These are phyloP conservation scores for Solanum peruvianum DNA, from an alignment of 257 asterid genomes.

Conservation along the genomic window DNA sequence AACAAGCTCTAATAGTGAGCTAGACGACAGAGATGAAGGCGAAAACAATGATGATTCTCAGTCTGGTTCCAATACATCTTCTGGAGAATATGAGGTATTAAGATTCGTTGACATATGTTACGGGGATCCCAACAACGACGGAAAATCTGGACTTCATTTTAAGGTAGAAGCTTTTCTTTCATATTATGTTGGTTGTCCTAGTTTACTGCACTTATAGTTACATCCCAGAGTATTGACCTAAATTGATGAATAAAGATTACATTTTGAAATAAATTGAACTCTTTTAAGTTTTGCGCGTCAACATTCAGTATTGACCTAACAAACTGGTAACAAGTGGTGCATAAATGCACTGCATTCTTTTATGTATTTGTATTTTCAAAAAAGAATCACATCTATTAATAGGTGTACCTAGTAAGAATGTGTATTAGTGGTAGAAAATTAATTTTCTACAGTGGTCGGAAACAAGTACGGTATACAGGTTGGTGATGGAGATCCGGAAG, in stretches of 20 bases:
- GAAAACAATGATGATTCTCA: constrained; percentile 6
- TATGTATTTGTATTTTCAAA: not conserved
- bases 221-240: not conserved
- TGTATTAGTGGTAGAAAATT: not conserved
- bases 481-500: not conserved
- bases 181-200: not conserved
- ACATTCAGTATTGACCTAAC: not conserved
- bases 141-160: constrained; percentile 50
- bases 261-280: not conserved
- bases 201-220: not conserved
- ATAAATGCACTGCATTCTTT: not conserved
- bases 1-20: constrained; percentile 9
- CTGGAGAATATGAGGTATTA: constrained; percentile 54
- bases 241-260: not conserved
- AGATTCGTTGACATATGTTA: constrained; percentile 49
- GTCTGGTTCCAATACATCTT: constrained; percentile 19
- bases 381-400: not conserved
- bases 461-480: not conserved
- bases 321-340: not conserved
- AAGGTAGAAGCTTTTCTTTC: constrained; percentile 30
- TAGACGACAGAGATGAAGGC: constrained; percentile 19
- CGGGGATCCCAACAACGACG: constrained; percentile 56
- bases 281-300: not conserved
- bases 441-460: not conserved
- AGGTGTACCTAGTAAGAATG: not conserved